These are phyloP conservation scores for Salix viminalis DNA, from an alignment of 345 rosid species.

Conservation along the genomic window DNA sequence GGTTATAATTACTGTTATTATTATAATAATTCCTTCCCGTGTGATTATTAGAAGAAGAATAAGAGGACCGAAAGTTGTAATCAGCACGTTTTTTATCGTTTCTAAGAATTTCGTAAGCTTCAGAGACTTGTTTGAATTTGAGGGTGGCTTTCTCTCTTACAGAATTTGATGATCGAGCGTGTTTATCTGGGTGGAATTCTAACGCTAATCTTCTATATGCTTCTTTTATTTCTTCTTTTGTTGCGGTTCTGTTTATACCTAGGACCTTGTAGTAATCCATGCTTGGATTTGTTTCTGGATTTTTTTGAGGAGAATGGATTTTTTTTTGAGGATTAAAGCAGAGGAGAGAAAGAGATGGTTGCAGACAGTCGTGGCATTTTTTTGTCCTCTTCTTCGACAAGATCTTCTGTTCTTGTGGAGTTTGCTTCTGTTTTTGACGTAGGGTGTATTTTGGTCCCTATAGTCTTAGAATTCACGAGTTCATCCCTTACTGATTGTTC, in stretches of 20 bases:
- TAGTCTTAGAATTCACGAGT: no score
- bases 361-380: no score
- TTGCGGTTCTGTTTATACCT: slow-evolving; percentile 58
- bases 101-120: slow-evolving; percentile 69
- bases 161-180: slow-evolving; percentile 55
- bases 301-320: background rate
- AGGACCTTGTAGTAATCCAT: slow-evolving; percentile 77
- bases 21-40: no score
- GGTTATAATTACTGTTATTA: background rate
- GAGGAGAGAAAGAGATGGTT: no score
- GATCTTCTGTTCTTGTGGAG: no score
- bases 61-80: slow-evolving; percentile 40
- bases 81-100: slow-evolving; percentile 67
- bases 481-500: no score
- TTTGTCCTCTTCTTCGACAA: no score
- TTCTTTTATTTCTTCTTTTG: slow-evolving; percentile 70
- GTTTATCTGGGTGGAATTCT: slow-evolving; percentile 78
- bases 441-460: no score
- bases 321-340: no score
- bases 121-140: slow-evolving; percentile 73
- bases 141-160: slow-evolving; percentile 50
- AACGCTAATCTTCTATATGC: slow-evolving; percentile 73
- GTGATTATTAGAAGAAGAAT: slow-evolving; percentile 9
- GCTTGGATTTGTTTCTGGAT: background rate
- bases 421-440: no score